phyloP scores from a whole-genome alignment of 257 asterid genomes.

The Prunella vulgaris region DNA sequence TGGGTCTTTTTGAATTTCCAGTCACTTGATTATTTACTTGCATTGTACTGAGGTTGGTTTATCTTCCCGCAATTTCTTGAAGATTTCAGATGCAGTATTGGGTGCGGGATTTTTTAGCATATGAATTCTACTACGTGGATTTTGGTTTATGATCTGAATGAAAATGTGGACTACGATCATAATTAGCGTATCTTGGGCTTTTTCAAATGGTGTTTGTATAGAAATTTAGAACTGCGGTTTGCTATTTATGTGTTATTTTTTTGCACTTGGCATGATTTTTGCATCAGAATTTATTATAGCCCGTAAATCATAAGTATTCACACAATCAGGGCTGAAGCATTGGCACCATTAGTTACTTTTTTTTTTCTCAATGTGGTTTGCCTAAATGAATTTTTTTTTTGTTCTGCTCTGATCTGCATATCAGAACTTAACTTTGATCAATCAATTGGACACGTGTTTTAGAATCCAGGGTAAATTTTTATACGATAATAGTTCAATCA shows the following conservation, averaged over 20 bases:
- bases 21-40: neutral
- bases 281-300: too few relatives aligned
- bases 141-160: neutral
- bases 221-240: neutral
- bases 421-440: too few relatives aligned
- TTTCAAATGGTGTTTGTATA: neutral
- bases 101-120: neutral
- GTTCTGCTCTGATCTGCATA: too few relatives aligned
- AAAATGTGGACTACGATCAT: neutral
- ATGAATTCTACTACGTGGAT: constrained; percentile 4
- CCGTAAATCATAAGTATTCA: too few relatives aligned
- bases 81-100: too few relatives aligned
- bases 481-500: too few relatives aligned
- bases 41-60: neutral
- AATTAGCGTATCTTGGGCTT: neutral
- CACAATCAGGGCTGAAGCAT: too few relatives aligned
- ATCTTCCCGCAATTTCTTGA: neutral
- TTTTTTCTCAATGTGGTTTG: too few relatives aligned
- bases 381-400: too few relatives aligned
- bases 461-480: too few relatives aligned
- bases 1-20: neutral
- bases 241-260: neutral
- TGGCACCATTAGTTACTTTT: too few relatives aligned
- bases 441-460: too few relatives aligned
- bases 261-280: neutral